Percentiles rank a stretch among this genome's conserved stretches.
These are phyloP conservation scores for Metarhizium sp. DNA, from an alignment of 2,329 filamentous ascomycete genomes.

Conservation along the genomic window DNA sequence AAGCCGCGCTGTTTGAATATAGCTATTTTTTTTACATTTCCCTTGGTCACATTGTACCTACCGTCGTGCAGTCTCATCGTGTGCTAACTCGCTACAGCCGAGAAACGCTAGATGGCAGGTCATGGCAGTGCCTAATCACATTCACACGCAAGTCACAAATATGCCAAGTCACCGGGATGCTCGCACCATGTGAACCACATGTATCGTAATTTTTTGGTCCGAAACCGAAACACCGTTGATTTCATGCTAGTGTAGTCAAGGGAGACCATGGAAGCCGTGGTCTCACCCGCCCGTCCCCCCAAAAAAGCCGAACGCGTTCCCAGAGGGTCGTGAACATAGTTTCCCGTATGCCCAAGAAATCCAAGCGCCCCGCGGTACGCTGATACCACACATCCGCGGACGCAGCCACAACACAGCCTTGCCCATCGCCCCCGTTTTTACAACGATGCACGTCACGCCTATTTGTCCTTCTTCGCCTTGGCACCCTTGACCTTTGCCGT, in stretches of 20 bases:
- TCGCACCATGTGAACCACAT: background rate
- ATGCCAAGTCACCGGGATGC: no score
- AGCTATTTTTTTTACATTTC: no score
- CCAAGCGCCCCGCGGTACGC: slow-evolving; percentile 18
- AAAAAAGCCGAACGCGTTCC: slow-evolving; percentile 6
- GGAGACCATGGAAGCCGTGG: slow-evolving; percentile 19
- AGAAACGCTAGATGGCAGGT: no score
- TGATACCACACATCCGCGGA: slow-evolving; percentile 14
- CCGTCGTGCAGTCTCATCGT: no score
- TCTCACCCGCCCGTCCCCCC: background rate
- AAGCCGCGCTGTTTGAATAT: background rate
- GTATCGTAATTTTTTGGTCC: slow-evolving; percentile 18
- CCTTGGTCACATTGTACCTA: no score
- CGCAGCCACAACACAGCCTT: slow-evolving; percentile 7
- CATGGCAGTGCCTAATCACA: no score
- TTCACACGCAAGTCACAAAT: no score
- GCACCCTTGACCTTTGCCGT: slow-evolving; percentile 97
- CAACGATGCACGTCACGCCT: slow-evolving; percentile 36
- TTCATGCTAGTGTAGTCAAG: slow-evolving; percentile 32
- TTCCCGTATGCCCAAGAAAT: slow-evolving; percentile 9
- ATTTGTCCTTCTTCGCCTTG: slow-evolving; percentile 90
- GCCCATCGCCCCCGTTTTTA: slow-evolving; percentile 20
- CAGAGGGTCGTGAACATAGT: slow-evolving; percentile 17
- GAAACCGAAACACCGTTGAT: slow-evolving; percentile 33
- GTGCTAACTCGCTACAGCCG: no score